A percentile compares a stretch with the other conserved stretches of the same genome.
phyloP scores from a whole-genome alignment of 176 grass and related monocot genomes.

The Elymus sibiricus region DNA sequence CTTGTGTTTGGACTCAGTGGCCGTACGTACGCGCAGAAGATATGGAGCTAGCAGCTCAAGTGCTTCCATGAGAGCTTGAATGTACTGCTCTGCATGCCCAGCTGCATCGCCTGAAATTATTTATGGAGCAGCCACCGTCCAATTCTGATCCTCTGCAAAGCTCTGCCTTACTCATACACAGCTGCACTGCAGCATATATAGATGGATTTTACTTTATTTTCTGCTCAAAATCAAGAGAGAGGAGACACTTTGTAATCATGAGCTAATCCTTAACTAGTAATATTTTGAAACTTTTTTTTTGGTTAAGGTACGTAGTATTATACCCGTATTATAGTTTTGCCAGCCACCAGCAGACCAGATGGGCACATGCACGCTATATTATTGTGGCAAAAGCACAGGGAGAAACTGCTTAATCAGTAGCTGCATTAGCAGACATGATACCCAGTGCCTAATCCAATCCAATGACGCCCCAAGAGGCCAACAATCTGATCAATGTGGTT shows the following conservation, averaged over 20 bases:
- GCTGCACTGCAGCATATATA: too few species aligned
- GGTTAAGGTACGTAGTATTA: not conserved
- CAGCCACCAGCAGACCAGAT: not conserved
- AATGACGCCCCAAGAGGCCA: not conserved
- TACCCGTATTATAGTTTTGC: not conserved
- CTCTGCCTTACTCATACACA: not conserved
- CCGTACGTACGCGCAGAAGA: not conserved
- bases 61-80: slow-evolving; percentile 23
- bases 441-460: not conserved
- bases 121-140: slow-evolving; percentile 30
- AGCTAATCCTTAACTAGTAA: too few species aligned
- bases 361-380: not conserved
- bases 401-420: not conserved
- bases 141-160: not conserved
- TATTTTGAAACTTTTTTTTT: not conserved
- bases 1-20: slow-evolving; percentile 35
- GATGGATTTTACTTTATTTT: too few species aligned
- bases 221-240: too few species aligned
- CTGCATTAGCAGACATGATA: not conserved
- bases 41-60: too few species aligned
- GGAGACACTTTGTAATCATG: too few species aligned
- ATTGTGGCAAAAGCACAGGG: not conserved
- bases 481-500: not conserved
- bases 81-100: slow-evolving; percentile 6
- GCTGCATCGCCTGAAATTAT: not conserved